phyloP scores from a whole-genome alignment of 441 rosid genomes.

The Gossypium schwendimanii region DNA sequence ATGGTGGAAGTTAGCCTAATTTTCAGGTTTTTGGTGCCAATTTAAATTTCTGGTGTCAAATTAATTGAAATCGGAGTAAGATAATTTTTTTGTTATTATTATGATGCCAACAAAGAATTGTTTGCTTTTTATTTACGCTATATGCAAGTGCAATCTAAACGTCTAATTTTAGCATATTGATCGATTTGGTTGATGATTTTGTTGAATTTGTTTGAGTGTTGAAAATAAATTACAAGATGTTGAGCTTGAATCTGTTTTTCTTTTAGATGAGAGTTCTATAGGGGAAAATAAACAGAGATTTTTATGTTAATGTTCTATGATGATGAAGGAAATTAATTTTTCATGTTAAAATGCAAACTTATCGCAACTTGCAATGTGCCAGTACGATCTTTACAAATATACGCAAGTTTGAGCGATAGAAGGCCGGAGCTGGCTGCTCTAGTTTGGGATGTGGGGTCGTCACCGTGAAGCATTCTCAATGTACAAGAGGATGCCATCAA shows the following conservation, averaged over 20 bases:
- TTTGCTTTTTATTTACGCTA: neutral
- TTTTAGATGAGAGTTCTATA: neutral
- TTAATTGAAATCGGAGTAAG: neutral
- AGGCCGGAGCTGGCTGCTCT: slow-evolving; percentile 7
- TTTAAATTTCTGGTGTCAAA: neutral
- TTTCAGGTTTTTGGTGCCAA: neutral
- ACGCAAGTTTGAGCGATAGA: slow-evolving; percentile 6
- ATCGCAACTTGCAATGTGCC: neutral
- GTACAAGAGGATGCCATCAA: slow-evolving; percentile 48
- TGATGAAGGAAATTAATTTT: neutral
- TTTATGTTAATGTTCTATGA: neutral
- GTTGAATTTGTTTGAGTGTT: neutral
- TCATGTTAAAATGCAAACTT: neutral
- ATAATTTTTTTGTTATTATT: neutral
- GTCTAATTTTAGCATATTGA: neutral
- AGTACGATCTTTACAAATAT: neutral
- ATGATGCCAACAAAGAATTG: neutral
- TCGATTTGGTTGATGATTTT: neutral
- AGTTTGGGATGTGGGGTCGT: slow-evolving; percentile 44
- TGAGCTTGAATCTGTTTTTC: neutral
- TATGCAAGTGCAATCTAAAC: neutral
- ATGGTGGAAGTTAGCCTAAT: neutral
- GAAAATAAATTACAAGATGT: neutral
- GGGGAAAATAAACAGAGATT: neutral
- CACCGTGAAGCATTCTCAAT: slow-evolving; percentile 33